Base-by-base conservation (phyloP, 495 filamentous ascomycete genomes). In the Podospora pseudoanserina region DNA sequence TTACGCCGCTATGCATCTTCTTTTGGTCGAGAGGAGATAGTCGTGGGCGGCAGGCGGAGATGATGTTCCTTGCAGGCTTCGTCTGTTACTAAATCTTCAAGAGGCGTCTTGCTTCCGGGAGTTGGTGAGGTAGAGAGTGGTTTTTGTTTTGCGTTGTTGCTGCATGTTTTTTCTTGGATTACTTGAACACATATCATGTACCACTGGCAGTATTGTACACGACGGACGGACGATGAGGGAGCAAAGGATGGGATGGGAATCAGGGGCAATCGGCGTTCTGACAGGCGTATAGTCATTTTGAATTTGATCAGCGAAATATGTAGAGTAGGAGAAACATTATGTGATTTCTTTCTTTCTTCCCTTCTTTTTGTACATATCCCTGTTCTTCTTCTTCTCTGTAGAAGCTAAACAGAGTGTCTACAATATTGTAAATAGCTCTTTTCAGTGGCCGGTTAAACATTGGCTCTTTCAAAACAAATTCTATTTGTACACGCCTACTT, bases 21-120 rank as follows among this genome's bases (percentile, higher is more conserved):
- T 99, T 69, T 86, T 99, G 55, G 89, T 99, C 16, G 95, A 99
- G 87, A 94, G 89, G 84, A 83, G 95, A 74, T 97, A 78, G 69
- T 71, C 60, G 53, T 55, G 11, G 39, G 13, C 15, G 39, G 39
- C 39, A 49, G 39, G 39, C 13, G 7, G 39, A 49, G 9, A 13
- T 49, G 39, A 13, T 49, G 39, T 2, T 49, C 15, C 13, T 49
- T 49, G 7, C 39, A 49, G 9, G 0, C 39, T 49, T 16, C 39
- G 15, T 49, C 39, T 49, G 5, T 49, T 49, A 11, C 6, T 39
- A 39, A 11, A 39, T 6, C 34, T 39, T 11, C 34, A 39, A 5
- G 39, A 13, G 39, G 39, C 30, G 30, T 11, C 13, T 49, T 11
- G 13, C 18, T 11, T 49, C 9, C 15, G 5, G 13, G 39, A 32